Percentiles rank a stretch among this genome's conserved stretches.
These are phyloP conservation scores for Phanerochaete sordida DNA, from an alignment of 768 basidiomycete genomes.

Conservation along the genomic window DNA sequence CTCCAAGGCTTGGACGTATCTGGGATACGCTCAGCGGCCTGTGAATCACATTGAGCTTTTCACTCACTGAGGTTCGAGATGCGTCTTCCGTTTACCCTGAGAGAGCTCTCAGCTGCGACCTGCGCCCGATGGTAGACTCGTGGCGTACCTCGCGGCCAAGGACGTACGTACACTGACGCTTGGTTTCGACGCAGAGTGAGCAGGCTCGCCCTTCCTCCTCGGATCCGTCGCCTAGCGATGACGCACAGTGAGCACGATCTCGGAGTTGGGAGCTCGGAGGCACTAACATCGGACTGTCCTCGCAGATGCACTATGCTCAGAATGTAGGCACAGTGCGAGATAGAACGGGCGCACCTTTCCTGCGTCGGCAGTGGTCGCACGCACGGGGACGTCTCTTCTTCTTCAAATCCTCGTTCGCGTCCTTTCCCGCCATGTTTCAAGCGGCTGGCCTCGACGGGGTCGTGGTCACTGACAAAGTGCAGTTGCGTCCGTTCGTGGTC, in stretches of 20 bases:
- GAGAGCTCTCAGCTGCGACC: no score
- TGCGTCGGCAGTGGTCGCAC: slow-evolving; percentile 1
- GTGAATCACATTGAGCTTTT: no score
- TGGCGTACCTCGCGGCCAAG: slow-evolving; percentile 38
- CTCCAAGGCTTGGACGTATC: slow-evolving; percentile 4
- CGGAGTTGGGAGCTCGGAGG: neutral
- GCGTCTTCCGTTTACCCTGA: no score
- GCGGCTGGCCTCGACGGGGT: neutral
- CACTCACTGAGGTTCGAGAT: slow-evolving; percentile 8
- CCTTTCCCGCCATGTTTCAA: neutral
- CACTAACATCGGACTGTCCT: neutral
- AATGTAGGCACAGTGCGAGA: neutral
- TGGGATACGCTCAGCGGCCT: no score
- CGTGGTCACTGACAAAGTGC: neutral
- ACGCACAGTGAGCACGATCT: neutral
- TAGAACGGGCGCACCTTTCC: neutral
- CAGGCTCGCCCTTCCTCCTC: slow-evolving; percentile 35
- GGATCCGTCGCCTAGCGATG: slow-evolving; percentile 7
- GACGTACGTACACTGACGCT: slow-evolving; percentile 48
- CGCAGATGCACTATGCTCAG: neutral
- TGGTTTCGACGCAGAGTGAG: slow-evolving; percentile 49
- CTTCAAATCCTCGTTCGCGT: neutral
- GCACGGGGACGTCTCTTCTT: neutral
- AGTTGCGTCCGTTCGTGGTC: neutral
- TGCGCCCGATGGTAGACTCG: no score